phyloP scores from a whole-genome alignment of 106 monocot species.

The Posidonia australis region DNA sequence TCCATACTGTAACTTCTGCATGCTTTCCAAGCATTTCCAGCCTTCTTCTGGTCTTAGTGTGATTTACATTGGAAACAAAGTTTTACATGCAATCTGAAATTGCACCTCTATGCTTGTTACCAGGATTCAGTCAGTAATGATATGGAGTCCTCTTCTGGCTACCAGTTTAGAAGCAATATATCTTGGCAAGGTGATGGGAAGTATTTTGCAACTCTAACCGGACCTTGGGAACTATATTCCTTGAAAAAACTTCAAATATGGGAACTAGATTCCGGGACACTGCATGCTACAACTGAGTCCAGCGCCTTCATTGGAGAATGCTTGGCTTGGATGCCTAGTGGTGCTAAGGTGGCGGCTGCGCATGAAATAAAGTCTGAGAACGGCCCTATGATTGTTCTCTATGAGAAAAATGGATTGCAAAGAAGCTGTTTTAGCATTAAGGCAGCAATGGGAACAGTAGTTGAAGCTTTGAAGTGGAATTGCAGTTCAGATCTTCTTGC shows the following conservation, averaged over 20 bases:
- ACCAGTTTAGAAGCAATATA: conserved; percentile 28
- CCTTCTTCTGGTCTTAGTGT: background rate
- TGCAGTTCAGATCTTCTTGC: conserved; percentile 87
- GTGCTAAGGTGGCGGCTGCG: conserved; percentile 61
- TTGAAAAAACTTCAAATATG: conserved; percentile 58
- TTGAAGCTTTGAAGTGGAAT: conserved; percentile 73
- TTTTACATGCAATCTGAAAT: background rate
- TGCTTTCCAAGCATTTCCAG: background rate
- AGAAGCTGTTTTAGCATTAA: conserved; percentile 66
- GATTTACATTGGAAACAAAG: background rate
- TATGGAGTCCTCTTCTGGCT: background rate
- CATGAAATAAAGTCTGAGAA: conserved; percentile 47
- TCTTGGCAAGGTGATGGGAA: conserved; percentile 98
- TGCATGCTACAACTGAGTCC: conserved; percentile 63
- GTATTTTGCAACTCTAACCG: conserved; percentile 68
- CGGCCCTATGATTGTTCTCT: conserved; percentile 57
- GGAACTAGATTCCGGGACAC: conserved; percentile 74
- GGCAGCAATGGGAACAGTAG: conserved; percentile 24
- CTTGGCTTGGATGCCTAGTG: conserved; percentile 97
- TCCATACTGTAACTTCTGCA: too few relatives aligned
- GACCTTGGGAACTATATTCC: conserved; percentile 24
- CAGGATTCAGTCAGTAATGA: conserved; percentile 2
- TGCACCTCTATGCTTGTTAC: background rate
- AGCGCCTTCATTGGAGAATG: conserved; percentile 42
- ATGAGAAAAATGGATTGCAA: conserved; percentile 92